Evolutionary conservation across 352 stramenopile genomes (phyloP).

Genomic region (Pythium coloratum): DNA sequence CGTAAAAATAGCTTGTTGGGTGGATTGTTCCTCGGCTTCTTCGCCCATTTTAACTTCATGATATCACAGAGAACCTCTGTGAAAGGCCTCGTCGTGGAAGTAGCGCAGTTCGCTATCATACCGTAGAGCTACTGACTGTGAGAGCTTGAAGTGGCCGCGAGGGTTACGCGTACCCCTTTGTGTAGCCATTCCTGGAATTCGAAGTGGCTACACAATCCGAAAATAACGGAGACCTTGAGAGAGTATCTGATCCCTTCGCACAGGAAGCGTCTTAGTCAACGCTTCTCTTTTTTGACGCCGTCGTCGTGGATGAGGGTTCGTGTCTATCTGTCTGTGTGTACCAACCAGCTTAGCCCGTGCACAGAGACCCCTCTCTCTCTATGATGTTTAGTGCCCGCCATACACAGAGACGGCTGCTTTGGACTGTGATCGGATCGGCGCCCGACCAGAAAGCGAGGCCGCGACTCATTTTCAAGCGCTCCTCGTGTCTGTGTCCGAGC

Average conservation of each 20-base stretch:
- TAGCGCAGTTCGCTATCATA: too few relatives aligned
- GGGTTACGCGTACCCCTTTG: not conserved
- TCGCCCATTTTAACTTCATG: not conserved
- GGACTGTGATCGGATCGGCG: not conserved
- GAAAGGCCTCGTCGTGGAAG: not conserved
- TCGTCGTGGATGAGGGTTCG: not conserved
- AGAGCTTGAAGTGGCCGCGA: not conserved
- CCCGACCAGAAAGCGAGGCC: conserved; percentile 14
- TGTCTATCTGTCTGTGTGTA: not conserved
- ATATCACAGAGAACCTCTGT: not conserved
- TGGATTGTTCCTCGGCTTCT: not conserved
- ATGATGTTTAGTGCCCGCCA: not conserved
- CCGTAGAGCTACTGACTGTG: too few relatives aligned
- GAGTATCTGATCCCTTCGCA: conserved; percentile 3
- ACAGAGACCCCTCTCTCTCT: not conserved
- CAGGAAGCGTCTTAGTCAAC: conserved; percentile 2
- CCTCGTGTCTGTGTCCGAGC: not conserved
- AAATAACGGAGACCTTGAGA: conserved; percentile 3
- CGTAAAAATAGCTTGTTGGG: not conserved
- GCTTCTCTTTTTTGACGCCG: not conserved
- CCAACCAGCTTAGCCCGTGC: not conserved
- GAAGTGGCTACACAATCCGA: conserved; percentile 1
- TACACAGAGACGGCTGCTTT: too few relatives aligned
- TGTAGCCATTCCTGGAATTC: not conserved
- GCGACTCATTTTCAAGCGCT: not conserved